phyloP scores from a whole-genome alignment of 805 yeast genomes.

The Saccharomycopsis fodiens region DNA sequence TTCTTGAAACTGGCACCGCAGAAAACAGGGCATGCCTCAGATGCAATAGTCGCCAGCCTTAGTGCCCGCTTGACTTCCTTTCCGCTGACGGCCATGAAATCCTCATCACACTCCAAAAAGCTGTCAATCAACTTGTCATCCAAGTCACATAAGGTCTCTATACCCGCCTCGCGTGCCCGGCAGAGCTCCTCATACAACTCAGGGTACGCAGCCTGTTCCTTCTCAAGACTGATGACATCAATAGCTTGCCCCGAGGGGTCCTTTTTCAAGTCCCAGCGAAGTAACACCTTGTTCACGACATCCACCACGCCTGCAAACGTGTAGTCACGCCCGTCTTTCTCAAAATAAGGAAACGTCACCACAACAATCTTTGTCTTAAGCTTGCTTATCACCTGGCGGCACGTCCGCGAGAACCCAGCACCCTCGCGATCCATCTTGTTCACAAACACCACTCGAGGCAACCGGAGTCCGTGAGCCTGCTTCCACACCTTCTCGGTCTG shows the following conservation, averaged over 20 bases:
- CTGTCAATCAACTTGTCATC: conserved; percentile 74
- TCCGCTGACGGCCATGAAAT: conserved; percentile 59
- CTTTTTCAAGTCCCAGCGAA: conserved; percentile 35
- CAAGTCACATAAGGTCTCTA: conserved; percentile 77
- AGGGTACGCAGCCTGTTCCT: conserved; percentile 25
- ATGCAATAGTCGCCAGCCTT: conserved; percentile 50
- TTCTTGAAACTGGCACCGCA: conserved; percentile 92
- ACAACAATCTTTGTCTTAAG: conserved; percentile 67
- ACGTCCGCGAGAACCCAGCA: conserved; percentile 89
- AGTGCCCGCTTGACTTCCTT: conserved; percentile 50
- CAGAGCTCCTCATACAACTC: conserved; percentile 40
- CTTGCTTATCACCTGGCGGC: conserved; percentile 70
- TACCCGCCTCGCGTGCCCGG: conserved; percentile 61
- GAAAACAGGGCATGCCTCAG: conserved; percentile 64
- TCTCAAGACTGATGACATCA: conserved; percentile 36
- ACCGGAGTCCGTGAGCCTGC: conserved; percentile 58
- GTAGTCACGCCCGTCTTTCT: conserved; percentile 32
- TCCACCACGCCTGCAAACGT: conserved; percentile 69
- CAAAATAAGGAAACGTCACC: conserved; percentile 72
- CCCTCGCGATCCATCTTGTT: conserved; percentile 97
- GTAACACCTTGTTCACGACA: conserved; percentile 52
- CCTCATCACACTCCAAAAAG: conserved; percentile 56
- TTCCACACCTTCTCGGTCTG: conserved; percentile 97
- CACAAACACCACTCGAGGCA: conserved; percentile 75
- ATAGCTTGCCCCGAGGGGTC: conserved; percentile 40